Percentiles rank a stretch among this genome's conserved stretches.
Conservation (phyloP, 257 asterid species). For the Ilex aquifolium region DNA sequence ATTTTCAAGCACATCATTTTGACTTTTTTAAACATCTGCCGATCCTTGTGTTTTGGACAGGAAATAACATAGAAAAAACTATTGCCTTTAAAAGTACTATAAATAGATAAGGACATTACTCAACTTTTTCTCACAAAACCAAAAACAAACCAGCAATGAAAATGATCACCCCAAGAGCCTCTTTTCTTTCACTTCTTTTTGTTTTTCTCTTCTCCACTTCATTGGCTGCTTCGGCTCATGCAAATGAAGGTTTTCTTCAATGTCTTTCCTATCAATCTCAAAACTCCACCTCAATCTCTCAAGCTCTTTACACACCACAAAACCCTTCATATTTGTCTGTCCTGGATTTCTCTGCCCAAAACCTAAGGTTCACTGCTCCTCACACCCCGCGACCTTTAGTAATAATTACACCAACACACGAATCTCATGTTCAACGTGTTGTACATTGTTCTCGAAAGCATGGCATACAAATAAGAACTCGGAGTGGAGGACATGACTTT, state of each 20-base stretch:
- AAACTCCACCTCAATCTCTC: not conserved
- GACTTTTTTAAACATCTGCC: too few relatives aligned
- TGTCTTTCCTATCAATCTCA: not conserved
- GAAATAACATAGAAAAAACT: too few relatives aligned
- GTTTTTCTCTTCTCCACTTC: not conserved
- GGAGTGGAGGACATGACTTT: not conserved
- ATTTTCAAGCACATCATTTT: too few relatives aligned
- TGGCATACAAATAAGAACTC: not conserved
- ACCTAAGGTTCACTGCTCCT: not conserved
- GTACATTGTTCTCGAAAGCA: not conserved
- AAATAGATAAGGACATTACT: too few relatives aligned
- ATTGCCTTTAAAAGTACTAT: too few relatives aligned
- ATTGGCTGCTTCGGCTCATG: not conserved
- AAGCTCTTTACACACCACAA: not conserved
- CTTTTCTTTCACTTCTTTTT: not conserved
- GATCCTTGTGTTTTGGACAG: too few relatives aligned
- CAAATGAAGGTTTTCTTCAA: not conserved
- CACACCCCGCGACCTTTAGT: not conserved
- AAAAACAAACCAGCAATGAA: not conserved
- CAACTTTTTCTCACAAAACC: too few relatives aligned
- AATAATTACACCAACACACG: not conserved
- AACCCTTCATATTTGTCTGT: not conserved
- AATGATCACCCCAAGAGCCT: not conserved
- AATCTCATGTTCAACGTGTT: not conserved
- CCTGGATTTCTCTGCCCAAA: not conserved